Evolutionary conservation across 495 filamentous ascomycete genomes (phyloP).

Genomic region (Daldinia grandis): DNA sequence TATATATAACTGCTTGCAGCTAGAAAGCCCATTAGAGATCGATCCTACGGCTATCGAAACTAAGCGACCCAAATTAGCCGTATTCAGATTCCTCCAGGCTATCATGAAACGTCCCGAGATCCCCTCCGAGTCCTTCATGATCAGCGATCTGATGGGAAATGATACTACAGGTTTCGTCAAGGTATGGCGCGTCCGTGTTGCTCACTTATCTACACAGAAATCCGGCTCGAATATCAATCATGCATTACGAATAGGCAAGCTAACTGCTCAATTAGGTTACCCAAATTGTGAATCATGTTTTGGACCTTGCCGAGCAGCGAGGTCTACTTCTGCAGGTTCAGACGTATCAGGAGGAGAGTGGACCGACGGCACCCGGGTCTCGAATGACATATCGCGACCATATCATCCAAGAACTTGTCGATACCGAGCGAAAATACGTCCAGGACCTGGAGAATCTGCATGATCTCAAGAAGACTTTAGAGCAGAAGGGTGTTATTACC

Average conservation of each 20-base stretch:
- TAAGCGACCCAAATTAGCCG: constrained; percentile 69
- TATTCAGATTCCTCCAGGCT: constrained; percentile 65
- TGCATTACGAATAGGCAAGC: constrained; percentile 2
- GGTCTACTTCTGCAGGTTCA: constrained; percentile 70
- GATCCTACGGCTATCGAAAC: constrained; percentile 64
- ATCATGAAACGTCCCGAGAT: constrained; percentile 74
- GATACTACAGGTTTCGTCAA: constrained; percentile 98
- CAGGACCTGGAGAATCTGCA: constrained; percentile 95
- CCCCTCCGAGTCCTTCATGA: constrained; percentile 85
- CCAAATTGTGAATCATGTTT: constrained; percentile 86
- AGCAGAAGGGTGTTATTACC: constrained; percentile 84
- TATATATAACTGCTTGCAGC: constrained; percentile 86
- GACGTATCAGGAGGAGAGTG: constrained; percentile 56
- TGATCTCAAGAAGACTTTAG: constrained; percentile 87
- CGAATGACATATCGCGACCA: constrained; percentile 83
- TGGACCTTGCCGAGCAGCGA: constrained; percentile 81
- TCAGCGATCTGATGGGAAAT: constrained; percentile 88
- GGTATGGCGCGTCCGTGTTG: constrained; percentile 55
- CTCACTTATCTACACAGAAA: background rate
- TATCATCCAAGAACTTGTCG: constrained; percentile 87
- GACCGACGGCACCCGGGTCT: constrained; percentile 55
- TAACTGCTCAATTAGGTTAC: constrained; percentile 50
- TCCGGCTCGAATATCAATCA: background rate
- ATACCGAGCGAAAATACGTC: constrained; percentile 97
- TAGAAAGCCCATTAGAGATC: constrained; percentile 66